Conservation (phyloP, 805 yeast genomes). For the Saccharomycopsis fodiens region DNA sequence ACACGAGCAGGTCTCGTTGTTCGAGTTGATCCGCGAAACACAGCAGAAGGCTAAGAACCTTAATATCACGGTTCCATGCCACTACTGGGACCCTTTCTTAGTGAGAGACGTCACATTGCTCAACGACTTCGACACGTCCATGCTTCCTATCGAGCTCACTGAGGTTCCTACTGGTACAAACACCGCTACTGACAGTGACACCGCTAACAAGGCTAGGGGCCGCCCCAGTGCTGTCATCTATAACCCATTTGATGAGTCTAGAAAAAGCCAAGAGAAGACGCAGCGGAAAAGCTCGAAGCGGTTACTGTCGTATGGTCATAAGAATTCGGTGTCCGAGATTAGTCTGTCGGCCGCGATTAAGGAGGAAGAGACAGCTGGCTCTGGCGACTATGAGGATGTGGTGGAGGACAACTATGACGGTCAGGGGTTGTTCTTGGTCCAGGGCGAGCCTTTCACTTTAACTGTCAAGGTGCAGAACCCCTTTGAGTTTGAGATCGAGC, state of each 20-base stretch:
- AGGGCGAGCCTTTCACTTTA: conserved; percentile 58
- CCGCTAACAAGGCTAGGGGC: neutral
- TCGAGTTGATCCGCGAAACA: conserved; percentile 29
- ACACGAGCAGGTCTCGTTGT: conserved; percentile 47
- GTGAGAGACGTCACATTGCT: conserved; percentile 42
- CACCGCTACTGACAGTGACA: conserved; percentile 11
- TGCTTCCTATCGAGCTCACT: conserved; percentile 15
- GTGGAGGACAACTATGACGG: conserved; percentile 19
- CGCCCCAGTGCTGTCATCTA: conserved; percentile 12
- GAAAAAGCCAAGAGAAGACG: conserved; percentile 13
- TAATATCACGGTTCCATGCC: conserved; percentile 25
- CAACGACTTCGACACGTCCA: conserved; percentile 21
- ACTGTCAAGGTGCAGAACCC: conserved; percentile 66
- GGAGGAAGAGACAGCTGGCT: conserved; percentile 11
- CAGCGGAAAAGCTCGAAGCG: conserved; percentile 14
- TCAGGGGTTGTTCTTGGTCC: conserved; percentile 34
- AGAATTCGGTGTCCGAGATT: conserved; percentile 16
- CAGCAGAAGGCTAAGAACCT: conserved; percentile 24
- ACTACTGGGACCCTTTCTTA: conserved; percentile 71
- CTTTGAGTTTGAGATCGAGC: conserved; percentile 61
- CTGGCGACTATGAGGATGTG: conserved; percentile 22
- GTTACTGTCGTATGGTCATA: conserved; percentile 4
- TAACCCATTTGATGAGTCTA: conserved; percentile 20
- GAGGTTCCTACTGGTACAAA: conserved; percentile 18
- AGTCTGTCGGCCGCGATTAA: conserved; percentile 11